A percentile compares a stretch with the other conserved stretches of the same genome.
phyloP scores from a whole-genome alignment of 805 yeast genomes.

The Myxozyma monticola region DNA sequence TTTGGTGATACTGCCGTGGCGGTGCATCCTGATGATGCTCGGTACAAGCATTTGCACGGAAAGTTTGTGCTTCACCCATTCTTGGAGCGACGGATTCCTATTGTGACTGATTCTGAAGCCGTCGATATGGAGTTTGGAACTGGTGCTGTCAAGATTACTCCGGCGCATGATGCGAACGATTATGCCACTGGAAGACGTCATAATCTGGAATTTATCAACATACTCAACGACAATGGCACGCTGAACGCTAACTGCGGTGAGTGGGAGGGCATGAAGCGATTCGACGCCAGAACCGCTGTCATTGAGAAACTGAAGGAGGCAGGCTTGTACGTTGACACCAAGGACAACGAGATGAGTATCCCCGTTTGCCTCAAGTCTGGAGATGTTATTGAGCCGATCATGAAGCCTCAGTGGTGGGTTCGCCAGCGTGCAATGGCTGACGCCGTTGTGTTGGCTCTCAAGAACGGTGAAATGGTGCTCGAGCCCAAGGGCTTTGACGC shows the following conservation, averaged over 20 bases:
- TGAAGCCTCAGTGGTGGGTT: conserved; percentile 99
- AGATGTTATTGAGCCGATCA: conserved; percentile 91
- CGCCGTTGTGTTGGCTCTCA: conserved; percentile 82
- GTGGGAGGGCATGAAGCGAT: conserved; percentile 88
- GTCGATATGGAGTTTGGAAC: conserved; percentile 99
- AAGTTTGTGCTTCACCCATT: conserved; percentile 89
- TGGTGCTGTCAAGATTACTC: conserved; percentile 99
- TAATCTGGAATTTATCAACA: conserved; percentile 81
- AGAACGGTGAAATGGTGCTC: conserved; percentile 74
- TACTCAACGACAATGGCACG: conserved; percentile 87
- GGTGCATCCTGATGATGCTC: conserved; percentile 90
- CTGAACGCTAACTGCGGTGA: conserved; percentile 92
- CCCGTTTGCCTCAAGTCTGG: conserved; percentile 96
- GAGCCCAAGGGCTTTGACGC: conserved; percentile 86
- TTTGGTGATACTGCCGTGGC: conserved; percentile 99
- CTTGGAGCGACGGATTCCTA: conserved; percentile 79
- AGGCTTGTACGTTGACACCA: conserved; percentile 78
- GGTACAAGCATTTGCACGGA: conserved; percentile 94
- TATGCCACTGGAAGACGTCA: conserved; percentile 94
- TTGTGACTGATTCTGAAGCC: conserved; percentile 84
- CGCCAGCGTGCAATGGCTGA: conserved; percentile 84
- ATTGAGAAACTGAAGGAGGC: conserved; percentile 73
- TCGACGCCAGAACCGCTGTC: conserved; percentile 86
- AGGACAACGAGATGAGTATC: conserved; percentile 93
- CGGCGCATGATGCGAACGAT: conserved; percentile 98